These are phyloP conservation scores for Sarocladium oryzae DNA, from an alignment of 2,329 filamentous ascomycete species.

Conservation along the genomic window DNA sequence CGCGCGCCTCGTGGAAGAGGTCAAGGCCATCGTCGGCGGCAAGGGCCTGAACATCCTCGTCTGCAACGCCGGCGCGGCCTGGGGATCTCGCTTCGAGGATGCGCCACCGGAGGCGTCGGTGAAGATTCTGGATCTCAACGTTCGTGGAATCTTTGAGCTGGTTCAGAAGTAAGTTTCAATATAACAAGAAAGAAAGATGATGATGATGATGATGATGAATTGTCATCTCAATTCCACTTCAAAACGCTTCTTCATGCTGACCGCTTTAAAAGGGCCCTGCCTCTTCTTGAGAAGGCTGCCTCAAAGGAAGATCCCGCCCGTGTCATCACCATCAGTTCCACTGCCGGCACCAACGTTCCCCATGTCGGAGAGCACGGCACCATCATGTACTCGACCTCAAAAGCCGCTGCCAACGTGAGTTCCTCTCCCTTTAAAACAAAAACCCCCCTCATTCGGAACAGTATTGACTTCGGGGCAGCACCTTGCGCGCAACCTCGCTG, in stretches of 20 bases:
- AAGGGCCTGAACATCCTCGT: slow-evolving; percentile 59
- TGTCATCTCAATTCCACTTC: no score
- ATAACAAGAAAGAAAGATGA: no score
- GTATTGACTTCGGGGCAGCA: slow-evolving; percentile 36
- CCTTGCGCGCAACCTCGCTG: slow-evolving; percentile 53
- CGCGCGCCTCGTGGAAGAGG: slow-evolving; percentile 49
- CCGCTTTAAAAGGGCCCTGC: slow-evolving; percentile 16
- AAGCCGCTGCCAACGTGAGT: slow-evolving; percentile 50
- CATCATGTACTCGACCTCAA: slow-evolving; percentile 61
- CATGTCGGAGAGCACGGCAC: slow-evolving; percentile 54
- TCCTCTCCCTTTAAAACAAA: neutral
- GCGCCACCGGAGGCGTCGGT: slow-evolving; percentile 53
- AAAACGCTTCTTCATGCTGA: no score
- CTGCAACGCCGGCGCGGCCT: slow-evolving; percentile 66
- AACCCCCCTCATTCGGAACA: no score
- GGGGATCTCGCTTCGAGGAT: slow-evolving; percentile 61
- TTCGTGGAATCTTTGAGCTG: slow-evolving; percentile 64
- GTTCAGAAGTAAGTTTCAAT: slow-evolving; percentile 51
- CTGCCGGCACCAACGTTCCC: slow-evolving; percentile 58
- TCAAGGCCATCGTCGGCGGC: slow-evolving; percentile 49
- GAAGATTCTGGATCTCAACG: slow-evolving; percentile 65
- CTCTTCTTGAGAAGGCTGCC: slow-evolving; percentile 39
- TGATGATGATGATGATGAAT: no score
- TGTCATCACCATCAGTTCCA: slow-evolving; percentile 60
- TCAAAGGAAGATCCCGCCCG: slow-evolving; percentile 45